Percentiles rank a stretch among this genome's conserved stretches.
Evolutionary conservation across 2,329 filamentous ascomycete genomes (phyloP).

Genomic region (Didymellaceae sp.): DNA sequence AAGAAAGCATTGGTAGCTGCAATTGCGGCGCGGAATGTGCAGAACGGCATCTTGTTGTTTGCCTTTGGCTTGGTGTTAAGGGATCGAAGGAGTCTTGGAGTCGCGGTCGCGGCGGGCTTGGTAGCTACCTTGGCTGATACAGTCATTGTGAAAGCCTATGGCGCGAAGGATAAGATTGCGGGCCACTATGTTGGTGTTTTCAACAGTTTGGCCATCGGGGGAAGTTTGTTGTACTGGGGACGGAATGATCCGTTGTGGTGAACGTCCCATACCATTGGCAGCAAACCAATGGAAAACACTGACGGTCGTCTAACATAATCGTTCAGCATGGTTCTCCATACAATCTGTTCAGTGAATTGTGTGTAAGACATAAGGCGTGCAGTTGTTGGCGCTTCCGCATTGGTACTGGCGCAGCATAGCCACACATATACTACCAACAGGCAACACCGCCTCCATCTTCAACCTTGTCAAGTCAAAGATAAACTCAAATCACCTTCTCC

Average conservation of each 20-base stretch:
- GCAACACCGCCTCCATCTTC: not conserved
- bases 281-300: no score
- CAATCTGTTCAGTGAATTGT: no score
- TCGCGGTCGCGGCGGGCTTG: conserved; percentile 29
- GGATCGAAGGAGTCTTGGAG: conserved; percentile 31
- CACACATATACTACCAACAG: not conserved
- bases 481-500: not conserved
- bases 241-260: conserved; percentile 28
- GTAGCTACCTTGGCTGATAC: conserved; percentile 32
- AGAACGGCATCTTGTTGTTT: conserved; percentile 29
- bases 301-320: no score
- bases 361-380: not conserved
- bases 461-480: not conserved
- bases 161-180: conserved; percentile 27
- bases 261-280: not conserved
- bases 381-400: not conserved
- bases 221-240: conserved; percentile 33
- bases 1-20: conserved; percentile 32
- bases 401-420: conserved; percentile 1
- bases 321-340: no score
- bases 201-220: conserved; percentile 31
- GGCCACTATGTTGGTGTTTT: conserved; percentile 34
- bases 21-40: conserved; percentile 33
- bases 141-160: conserved; percentile 29
- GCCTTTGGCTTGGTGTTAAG: conserved; percentile 29